These are phyloP conservation scores for Penicillium hesseltinei DNA, from an alignment of 2,329 filamentous ascomycete genomes.

Conservation along the genomic window DNA sequence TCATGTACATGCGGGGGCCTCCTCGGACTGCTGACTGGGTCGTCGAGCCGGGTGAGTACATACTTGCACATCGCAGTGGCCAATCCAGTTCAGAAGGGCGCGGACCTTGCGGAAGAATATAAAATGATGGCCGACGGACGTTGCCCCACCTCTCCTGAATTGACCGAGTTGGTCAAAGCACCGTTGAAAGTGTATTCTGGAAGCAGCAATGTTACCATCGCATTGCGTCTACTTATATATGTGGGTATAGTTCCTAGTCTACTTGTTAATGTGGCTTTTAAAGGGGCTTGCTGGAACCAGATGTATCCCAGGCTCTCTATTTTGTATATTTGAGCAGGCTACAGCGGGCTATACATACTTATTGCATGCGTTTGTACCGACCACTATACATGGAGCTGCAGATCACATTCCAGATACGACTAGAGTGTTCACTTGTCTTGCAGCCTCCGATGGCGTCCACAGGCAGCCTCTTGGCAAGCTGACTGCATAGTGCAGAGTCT, in stretches of 20 bases:
- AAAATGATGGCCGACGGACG: conserved; percentile 4
- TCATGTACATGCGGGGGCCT: conserved; percentile 2
- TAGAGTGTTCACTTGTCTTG: conserved; percentile 2
- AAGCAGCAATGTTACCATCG: conserved; percentile 7
- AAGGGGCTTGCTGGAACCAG: background rate
- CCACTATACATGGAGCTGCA: conserved; percentile 5
- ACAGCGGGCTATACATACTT: background rate
- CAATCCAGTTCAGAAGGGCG: conserved; percentile 7
- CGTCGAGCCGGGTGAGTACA: background rate
- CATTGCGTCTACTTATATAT: background rate
- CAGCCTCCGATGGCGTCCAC: conserved; percentile 4
- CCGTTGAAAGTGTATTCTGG: conserved; percentile 11
- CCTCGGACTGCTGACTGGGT: conserved; percentile 3
- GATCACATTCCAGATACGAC: conserved; percentile 6
- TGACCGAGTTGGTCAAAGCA: conserved; percentile 24
- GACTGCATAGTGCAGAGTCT: conserved; percentile 18
- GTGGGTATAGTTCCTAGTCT: background rate
- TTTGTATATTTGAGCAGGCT: background rate
- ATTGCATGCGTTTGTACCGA: background rate
- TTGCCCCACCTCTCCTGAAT: conserved; percentile 27
- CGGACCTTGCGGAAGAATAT: conserved; percentile 22
- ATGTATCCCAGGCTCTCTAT: background rate
- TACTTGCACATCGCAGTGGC: conserved; percentile 2
- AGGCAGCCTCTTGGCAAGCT: conserved; percentile 12
- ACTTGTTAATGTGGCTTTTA: background rate